Evolutionary conservation across 768 basidiomycete genomes (phyloP).

Genomic region (Russula abietina): DNA sequence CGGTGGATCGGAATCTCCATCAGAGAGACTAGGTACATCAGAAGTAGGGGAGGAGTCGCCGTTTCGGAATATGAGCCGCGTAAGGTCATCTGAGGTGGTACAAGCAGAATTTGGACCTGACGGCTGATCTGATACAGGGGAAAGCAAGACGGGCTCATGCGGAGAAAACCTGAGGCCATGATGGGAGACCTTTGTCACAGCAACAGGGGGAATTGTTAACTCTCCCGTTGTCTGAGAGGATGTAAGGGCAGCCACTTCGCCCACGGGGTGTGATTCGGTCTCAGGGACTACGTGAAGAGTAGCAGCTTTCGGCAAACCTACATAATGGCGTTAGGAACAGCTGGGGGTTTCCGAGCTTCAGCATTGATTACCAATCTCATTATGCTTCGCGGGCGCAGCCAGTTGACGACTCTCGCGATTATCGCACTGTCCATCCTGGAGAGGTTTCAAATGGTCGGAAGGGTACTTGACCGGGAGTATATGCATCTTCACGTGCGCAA

Average conservation of each 20-base stretch:
- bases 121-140: not conserved
- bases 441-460: not conserved
- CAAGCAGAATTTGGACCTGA: not conserved
- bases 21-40: conserved; percentile 22
- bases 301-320: not conserved
- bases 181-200: not conserved
- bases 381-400: not conserved
- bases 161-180: not conserved
- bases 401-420: not conserved
- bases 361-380: conserved; percentile 14
- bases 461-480: conserved; percentile 15
- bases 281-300: not conserved
- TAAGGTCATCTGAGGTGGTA: conserved; percentile 1
- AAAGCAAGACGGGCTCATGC: not conserved
- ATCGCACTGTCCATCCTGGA: not conserved
- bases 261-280: not conserved
- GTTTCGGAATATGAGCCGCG: conserved; percentile 6
- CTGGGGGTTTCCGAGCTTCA: not conserved
- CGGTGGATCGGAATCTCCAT: conserved; percentile 19
- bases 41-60: conserved; percentile 10
- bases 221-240: not conserved
- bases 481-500: conserved; percentile 22
- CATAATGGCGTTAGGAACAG: conserved; percentile 2
- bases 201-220: not conserved
- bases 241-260: not conserved